Evolutionary conservation across 2,329 filamentous ascomycete genomes (phyloP), one percentile per base, ranked within the genome.

Genomic region (Exophiala phaeomuriformis): DNA sequence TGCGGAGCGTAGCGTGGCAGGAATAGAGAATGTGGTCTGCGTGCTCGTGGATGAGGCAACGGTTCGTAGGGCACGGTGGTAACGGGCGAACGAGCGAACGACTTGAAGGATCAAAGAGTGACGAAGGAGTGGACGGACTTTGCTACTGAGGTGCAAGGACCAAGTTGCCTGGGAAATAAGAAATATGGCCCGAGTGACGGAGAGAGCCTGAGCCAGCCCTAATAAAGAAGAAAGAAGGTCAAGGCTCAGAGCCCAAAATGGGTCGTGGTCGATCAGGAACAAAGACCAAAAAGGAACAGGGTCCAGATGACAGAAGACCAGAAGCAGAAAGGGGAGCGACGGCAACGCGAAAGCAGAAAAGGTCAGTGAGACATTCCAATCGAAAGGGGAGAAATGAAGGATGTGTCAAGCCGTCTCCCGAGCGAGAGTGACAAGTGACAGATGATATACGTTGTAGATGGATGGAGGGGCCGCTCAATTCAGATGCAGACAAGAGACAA

Each of bases 281-380:
- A 54, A 44, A 37, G 39, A 43, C 42, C 10, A 40, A 42, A 42
- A 46, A 46, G 42, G 29, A 35, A 50, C 41, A 44, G 41, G 37
- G n/a, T 37, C 19, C 47, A 48, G 12, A 12, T 41, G 12, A 46
- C 36, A 10, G 31, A 32, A 28, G 27, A 39, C 28, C 29, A 32
- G 49, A 27, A 49, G 10, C 30, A 31, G 41, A 44, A 19, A 30
- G 12, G 12, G 4, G 27, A 30, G 33, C 33, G 19, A 37, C 19
- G 19, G 19, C 19, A 19, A 19, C 19, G 19, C 19, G 19, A 19
- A 19, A 19, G 19, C 19, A 19, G 19, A 19, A 19, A 27, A 51
- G 53, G 51, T 59, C 57, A 57, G 52, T 55, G 52, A 57, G 49
- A 57, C 52, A 59, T 56, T 55, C 39, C 29, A 50, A 32, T 41